Base-by-base conservation (phyloP, 148 eudicot genomes). In the Oxyria digyna region DNA sequence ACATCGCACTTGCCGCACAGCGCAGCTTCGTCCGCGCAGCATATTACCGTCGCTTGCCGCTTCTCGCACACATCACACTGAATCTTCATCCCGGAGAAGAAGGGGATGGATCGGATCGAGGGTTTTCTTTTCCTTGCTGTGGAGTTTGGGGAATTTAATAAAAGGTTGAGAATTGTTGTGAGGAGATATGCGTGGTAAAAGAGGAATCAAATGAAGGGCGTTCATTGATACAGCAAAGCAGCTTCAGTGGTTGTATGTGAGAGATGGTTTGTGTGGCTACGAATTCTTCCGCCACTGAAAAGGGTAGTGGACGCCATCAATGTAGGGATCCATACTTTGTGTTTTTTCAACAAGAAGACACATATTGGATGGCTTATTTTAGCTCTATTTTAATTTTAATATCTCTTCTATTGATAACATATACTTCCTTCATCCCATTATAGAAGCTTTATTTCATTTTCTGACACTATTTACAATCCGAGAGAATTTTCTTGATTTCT, bases 11-110 rank as follows among this genome's bases (percentile, higher is more conserved):
- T 85, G 0, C 75, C 88, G 72, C 98, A 94, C 70, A 94, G 69
- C 3, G 97, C 98, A 6, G 98, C 98, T 71, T 94, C 98, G 73
- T 93, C 97, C 0, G 98, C 98, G 69, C 98, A 93, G 72, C 98
- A 94, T 17, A 94, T 90, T 69, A 94, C 81, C 0, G 92, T 90
- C 62, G 98, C 98, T 17, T 77, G 83, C 71, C 85, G 76, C 32
- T 50, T 81, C 80, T 81, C 84, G 76, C 84, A 81, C 8, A 81
- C 84, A 75, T 81, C 84, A 75, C 84, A 81, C 81, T 81, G 84
- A 8, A 81, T 81, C 64, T 75, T 81, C 84, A 81, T 81, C 48
- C 57, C 17, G 15, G n/a, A 18, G 48, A 13, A 15, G 49, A 38
- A 38, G 41, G 8, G 8, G 3, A 38, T 38, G 41, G 41, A 35